Evolutionary conservation across 1,284 basidiomycete genomes (phyloP), one percentile per base, ranked within the genome.

Genomic region (Malassezia nana): DNA sequence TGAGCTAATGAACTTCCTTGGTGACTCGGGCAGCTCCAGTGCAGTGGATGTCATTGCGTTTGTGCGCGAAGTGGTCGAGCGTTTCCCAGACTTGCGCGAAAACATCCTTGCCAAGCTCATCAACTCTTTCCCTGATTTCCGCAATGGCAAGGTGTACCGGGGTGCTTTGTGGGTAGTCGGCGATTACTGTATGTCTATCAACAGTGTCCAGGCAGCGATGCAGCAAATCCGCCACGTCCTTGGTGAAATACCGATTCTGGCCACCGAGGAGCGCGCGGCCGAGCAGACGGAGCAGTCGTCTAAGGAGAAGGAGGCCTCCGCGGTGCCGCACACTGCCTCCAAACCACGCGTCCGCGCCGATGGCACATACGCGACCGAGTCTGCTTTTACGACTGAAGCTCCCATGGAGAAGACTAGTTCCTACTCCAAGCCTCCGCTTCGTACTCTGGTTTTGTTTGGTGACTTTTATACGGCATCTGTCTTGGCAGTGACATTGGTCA

Each of bases 91-190:
- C 55, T 81, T 98, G 20, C 86, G 94, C 8, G 75, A 80, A 2
- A 81, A 84, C 8, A 91, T 98, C 67, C 86, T 87, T 52, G 83
- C 87, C 68, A 89, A 89, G 72, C 83, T 98, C 42, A 82, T 87
- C 44, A 78, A 83, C 43, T 89, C 89, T 0, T 84, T 98, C 48
- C 73, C 80, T 43, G 87, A 89, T 51, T 90, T 99, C 78, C 91
- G 92, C 77, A 91, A 87, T 15, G 92, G 91, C 59, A 98, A 96
- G 75, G 92, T 96, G 29, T 96, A 89, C 80, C 84, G 92, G 12
- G 92, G 94, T 4, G 83, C 95, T 10, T 81, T 98, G 52, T 99
- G 92, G 92, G 96, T 99, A 62, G 81, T 96, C 12, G 94, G 92
- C 63, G 94, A 99, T 77, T 99, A 98, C 69, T 63, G 60, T 22